Evolutionary conservation across 2,329 filamentous ascomycete genomes (phyloP), one percentile per base, ranked within the genome.

Genomic region (Hortaea sp.): DNA sequence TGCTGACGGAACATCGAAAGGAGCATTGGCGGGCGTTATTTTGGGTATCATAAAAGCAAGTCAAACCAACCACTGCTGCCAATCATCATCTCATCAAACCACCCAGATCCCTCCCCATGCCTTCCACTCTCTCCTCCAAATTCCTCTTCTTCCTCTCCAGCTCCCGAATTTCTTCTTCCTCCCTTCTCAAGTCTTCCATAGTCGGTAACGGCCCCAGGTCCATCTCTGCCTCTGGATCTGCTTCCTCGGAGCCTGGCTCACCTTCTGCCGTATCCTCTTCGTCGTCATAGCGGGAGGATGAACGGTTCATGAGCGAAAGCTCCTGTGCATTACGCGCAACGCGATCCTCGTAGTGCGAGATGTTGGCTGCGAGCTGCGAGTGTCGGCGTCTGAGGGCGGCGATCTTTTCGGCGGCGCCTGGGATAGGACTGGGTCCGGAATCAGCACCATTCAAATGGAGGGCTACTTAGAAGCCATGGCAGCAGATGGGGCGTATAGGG

Each of bases 371-470:
- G 49, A 92, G 76, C 57, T 86, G 76, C 35, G 78, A 74, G 64
- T 90, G 78, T 57, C 86, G 81, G 45, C 77, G 76, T 49, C 88
- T 76, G 59, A 95, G 73, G 37, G 74, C 73, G 0, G 79, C 72
- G 54, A 97, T 94, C 51, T 82, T 78, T 59, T 94, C 87, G 11
- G 76, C 66, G 4, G 86, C 87, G 4, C 88, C 89, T 0, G 84
- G 77, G 29, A 94, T 76, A 31, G 87, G 84, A 62, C 77, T 79
- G 29, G 20, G 20, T 20, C 20, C 20, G 20, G 20, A 20, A 20
- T 20, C 20, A 20, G 20, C 20, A 20, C 20, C 20, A 20, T 20
- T 20, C 20, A 20, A 20, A 20, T 20, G 20, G 20, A 20, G 20
- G 20, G 20, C 20, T 20, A 20, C 20, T 20, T 20, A 20, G 20